Base-by-base conservation (phyloP, 2,329 filamentous ascomycete genomes). In the Aspergillus calidoustus region DNA sequence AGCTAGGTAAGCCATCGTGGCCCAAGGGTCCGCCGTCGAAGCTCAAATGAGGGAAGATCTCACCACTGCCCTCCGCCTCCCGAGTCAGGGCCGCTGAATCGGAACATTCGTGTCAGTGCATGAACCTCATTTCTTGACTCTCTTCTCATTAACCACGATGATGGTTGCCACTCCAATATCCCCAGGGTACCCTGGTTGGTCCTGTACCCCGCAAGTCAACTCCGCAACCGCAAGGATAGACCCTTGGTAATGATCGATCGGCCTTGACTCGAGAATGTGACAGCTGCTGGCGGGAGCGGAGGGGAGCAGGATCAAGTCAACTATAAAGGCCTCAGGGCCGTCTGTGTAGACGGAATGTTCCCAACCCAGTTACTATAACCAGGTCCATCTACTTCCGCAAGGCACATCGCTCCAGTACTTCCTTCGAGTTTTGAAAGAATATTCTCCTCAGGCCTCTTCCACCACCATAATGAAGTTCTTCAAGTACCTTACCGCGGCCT, bases 381-480 rank as follows among this genome's bases (percentile, higher is more conserved):
- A 54, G n/a, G 25, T 54, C 13, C 4, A 34, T 47, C 34, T 17
- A 57, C 9, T 19, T 17, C n/a, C 30, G 9, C 28, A 48, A 59
- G 8, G n/a, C 28, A 13, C 30, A 43, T 28, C 43, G 53, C 50
- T 28, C 19, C 50, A 59, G 50, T 48, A 43, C 55, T 49, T 25
- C 50, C n/a, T 41, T 54, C 6, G 43, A 13, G 25, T n/a, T 59
- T 15, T 7, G 15, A 31, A 23, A 54, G 51, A 43, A 41, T 23
- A 2, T 13, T 22, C 30, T 38, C n/a, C 23, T 43, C 34, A 41
- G 28, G 19, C 3, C 4, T 22, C 19, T 34, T 57, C 5, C 6
- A 17, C 52, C 31, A 57, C 31, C 31, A 57, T 22, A 46, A 63
- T 63, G 61, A 63, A 63, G 61, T 63, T 63, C 44, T 60, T 63